These are phyloP conservation scores for Microcos paniculata DNA, from an alignment of 345 rosid genomes.

Conservation along the genomic window DNA sequence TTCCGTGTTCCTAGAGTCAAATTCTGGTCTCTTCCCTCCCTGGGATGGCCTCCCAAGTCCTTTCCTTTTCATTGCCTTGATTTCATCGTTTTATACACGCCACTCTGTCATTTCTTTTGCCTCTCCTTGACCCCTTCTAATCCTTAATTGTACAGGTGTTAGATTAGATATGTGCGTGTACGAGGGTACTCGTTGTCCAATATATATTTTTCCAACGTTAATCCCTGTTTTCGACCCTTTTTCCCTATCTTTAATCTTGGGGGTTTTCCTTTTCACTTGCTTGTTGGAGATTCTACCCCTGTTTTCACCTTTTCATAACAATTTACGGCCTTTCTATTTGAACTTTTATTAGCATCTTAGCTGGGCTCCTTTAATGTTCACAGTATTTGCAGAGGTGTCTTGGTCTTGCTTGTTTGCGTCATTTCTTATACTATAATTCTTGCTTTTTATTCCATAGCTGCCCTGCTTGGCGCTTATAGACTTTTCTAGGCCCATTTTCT, in stretches of 20 bases:
- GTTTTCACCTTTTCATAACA: background rate
- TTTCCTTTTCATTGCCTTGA: constrained; percentile 21
- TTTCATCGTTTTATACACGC: constrained; percentile 16
- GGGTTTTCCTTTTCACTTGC: background rate
- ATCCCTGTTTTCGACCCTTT: background rate
- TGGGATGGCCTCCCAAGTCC: constrained; percentile 12
- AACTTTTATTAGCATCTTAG: background rate
- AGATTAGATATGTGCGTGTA: no score
- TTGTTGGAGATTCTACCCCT: background rate
- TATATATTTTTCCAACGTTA: background rate
- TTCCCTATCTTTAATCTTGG: background rate
- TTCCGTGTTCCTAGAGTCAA: background rate
- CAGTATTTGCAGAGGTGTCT: no score
- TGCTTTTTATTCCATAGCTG: background rate
- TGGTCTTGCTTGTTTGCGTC: background rate
- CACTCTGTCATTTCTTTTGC: background rate
- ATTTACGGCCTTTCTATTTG: background rate
- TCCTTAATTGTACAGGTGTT: background rate
- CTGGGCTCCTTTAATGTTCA: background rate
- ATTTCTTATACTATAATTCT: background rate
- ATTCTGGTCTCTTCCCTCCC: constrained; percentile 5
- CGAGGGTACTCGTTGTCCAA: background rate
- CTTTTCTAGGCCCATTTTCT: background rate
- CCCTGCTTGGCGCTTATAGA: background rate
- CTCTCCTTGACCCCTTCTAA: background rate